Base-by-base conservation (phyloP, 2,329 filamentous ascomycete genomes). In the Zopfia rhizophila region DNA sequence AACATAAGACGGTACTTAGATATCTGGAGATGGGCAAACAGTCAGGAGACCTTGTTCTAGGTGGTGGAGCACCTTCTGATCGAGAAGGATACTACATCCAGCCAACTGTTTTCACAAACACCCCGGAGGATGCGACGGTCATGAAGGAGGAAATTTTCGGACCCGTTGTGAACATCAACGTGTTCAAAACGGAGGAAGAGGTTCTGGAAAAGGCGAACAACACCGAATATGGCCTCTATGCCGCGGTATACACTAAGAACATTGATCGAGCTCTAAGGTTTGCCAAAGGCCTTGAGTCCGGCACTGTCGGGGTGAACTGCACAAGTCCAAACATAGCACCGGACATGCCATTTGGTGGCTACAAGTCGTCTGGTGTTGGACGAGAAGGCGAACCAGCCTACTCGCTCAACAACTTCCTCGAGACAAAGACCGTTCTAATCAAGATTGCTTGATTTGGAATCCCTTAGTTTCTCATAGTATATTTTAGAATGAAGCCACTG, bases 81-180 rank as follows among this genome's bases (percentile, higher is more conserved):
- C 60, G 58, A 3, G 51, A 66, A 37, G 66, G 65, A n/a, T 69
- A 63, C 49, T 62, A 70, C 59, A 62, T 93, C 48, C 88, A 85
- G 14, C 90, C 90, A 14, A 94, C 90, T 13, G 87, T 93, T 69
- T 91, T 93, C 75, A 82, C 84, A 61, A 84, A 90, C 72, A 89
- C 92, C 7, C 91, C 84, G 17, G 81, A 85, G 21, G 79, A 88
- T 48, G 92, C 93, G 86, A 82, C 80, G 51, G 92, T 90, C 78
- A 93, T 93, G 78, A 84, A 78, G 55, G 86, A 93, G 72, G 90
- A 94, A 72, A 88, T 94, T 60, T 94, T 94, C 55, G 90, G 90
- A 1, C 90, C 90, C 1, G 90, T 93, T 10, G 81, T 94, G 18
- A 88, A 91, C 50, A 91, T 88, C 75, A 79, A 93, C 51, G 87